Base-by-base conservation (phyloP, 1,284 basidiomycete species). In the Phaffia rhodozyma region DNA sequence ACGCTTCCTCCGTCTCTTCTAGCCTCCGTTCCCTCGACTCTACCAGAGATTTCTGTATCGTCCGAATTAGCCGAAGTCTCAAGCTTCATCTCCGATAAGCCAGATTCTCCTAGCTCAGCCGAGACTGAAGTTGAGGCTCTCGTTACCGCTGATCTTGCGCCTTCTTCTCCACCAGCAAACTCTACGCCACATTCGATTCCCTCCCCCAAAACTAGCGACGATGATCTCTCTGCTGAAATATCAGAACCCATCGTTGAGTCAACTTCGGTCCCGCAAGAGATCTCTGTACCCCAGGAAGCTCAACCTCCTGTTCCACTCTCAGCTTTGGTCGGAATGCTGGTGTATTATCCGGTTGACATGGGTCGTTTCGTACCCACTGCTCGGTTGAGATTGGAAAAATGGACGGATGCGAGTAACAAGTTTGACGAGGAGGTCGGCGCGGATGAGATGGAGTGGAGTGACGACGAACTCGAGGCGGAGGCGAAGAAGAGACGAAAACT, bases 401-500 rank as follows among this genome's bases (percentile, higher is more conserved):
- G 79, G 6, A 78, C 77, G 6, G 81, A 82, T 69, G 81, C 81
- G 9, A 76, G 74, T 55, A 82, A 82, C 71, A 69, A 79, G 6
- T 79, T 75, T 70, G 81, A 82, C 68, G 80, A 82, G 68, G 80
- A 82, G 67, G 75, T 79, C 0, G 77, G 72, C 11, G 79, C 78
- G 56, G 77, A 78, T 53, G 81, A 82, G 70, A 72, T 76, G 60
- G 81, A 82, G 68, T 82, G 79, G 73, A 76, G 74, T 32, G 81
- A 82, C 67, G 81, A 82, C 65, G 81, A 82, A 70, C 74, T 74
- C 21, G 81, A 82, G 67, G 75, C 75, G 5, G 76, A 75, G 55
- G 78, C 79, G 38, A 78, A 77, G 70, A 69, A 74, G 55, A 68
- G 73, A 30, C 63, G 70, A 3, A 79, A 78, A 49, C 29, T 61